These are phyloP conservation scores for Cyclanthera cordifolia DNA, from an alignment of 306 rosid genomes.

Conservation along the genomic window DNA sequence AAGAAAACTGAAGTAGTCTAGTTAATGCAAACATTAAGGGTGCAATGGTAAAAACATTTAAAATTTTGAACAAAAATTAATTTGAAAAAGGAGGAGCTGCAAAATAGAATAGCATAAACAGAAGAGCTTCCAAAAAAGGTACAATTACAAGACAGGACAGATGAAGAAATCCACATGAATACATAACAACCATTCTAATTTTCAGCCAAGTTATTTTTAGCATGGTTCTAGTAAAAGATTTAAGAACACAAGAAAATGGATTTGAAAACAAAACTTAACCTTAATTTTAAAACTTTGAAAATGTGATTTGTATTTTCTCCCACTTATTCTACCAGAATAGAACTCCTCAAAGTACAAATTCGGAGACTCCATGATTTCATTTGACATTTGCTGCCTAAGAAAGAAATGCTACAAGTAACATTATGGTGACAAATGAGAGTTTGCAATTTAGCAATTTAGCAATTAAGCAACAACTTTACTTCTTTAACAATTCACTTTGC, in stretches of 20 bases:
- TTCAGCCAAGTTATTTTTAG: no score
- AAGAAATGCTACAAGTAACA: neutral
- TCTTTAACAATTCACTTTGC: neutral
- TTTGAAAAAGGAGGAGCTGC: neutral
- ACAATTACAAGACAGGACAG: neutral
- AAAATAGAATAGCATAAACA: neutral
- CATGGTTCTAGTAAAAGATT: neutral
- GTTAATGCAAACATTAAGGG: neutral
- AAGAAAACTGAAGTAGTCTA: neutral
- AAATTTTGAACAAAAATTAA: neutral
- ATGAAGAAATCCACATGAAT: no score
- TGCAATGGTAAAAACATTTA: neutral
- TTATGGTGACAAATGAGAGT: neutral
- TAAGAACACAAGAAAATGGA: neutral
- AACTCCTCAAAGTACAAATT: neutral
- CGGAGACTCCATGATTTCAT: neutral
- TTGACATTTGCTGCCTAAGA: neutral
- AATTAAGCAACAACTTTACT: neutral
- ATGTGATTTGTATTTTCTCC: neutral
- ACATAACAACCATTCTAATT: no score
- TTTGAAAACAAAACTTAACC: neutral
- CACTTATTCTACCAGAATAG: neutral
- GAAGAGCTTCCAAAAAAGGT: neutral
- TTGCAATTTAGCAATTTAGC: neutral
- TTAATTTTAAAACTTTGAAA: neutral